These are phyloP conservation scores for Podochytrium sp. DNA, from an alignment of 192 early-diverging fungal genomes.

Conservation along the genomic window DNA sequence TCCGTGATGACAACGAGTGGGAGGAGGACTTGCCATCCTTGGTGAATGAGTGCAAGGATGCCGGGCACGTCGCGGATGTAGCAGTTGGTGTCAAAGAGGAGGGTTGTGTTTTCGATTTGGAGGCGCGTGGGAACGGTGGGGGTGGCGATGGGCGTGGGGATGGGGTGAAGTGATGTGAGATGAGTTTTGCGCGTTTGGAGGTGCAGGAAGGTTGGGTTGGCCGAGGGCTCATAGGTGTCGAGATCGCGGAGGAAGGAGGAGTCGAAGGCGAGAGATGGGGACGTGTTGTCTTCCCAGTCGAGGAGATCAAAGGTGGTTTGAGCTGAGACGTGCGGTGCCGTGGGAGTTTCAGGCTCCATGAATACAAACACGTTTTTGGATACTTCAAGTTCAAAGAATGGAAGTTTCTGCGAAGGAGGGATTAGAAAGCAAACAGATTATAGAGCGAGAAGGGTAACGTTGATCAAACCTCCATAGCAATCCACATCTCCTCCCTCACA, in stretches of 20 bases:
- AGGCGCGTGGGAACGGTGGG: neutral
- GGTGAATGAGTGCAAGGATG: neutral
- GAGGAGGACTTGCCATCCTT: constrained; percentile 19
- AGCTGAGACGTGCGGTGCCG: too few relatives aligned
- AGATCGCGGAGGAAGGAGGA: too few relatives aligned
- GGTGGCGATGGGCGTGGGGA: neutral
- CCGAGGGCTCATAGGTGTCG: too few relatives aligned
- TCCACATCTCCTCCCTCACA: constrained; percentile 2
- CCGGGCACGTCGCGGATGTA: constrained; percentile 8
- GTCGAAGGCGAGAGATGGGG: too few relatives aligned
- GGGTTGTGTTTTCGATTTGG: neutral
- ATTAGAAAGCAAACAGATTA: neutral
- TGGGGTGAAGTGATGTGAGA: neutral
- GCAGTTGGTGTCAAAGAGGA: constrained; percentile 40
- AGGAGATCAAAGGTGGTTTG: too few relatives aligned
- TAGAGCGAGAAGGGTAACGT: too few relatives aligned
- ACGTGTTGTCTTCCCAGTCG: too few relatives aligned
- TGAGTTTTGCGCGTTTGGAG: constrained; percentile 16
- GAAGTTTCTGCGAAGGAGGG: neutral
- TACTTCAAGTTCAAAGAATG: neutral
- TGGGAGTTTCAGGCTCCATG: too few relatives aligned
- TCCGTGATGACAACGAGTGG: constrained; percentile 43
- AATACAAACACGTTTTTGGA: neutral
- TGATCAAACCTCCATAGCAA: neutral
- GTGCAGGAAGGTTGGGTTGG: too few relatives aligned